A percentile compares a stretch with the other conserved stretches of the same genome.
phyloP scores from a whole-genome alignment of 1,284 basidiomycete species.

The Naganishia sp. region DNA sequence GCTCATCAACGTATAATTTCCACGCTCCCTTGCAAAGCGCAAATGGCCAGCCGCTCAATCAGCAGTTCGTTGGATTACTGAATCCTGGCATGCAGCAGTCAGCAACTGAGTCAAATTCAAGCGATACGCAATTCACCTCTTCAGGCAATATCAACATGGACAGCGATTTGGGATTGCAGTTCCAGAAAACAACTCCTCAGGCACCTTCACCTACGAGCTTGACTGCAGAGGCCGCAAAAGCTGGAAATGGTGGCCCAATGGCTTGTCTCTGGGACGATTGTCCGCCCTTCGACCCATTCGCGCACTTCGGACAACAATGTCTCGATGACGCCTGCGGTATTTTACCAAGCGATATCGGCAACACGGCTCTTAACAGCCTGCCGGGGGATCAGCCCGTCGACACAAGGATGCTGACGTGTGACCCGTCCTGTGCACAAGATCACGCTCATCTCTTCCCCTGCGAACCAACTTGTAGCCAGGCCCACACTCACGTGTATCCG shows the following conservation, averaged over 20 bases:
- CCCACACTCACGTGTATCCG: slow-evolving; percentile 16
- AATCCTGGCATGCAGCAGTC: too few relatives aligned
- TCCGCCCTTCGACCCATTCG: slow-evolving; percentile 41
- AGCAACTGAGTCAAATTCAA: too few relatives aligned
- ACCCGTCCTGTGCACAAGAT: slow-evolving; percentile 12
- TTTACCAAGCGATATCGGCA: background rate
- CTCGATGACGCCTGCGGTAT: slow-evolving; percentile 16
- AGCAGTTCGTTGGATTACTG: too few relatives aligned
- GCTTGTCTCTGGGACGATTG: slow-evolving; percentile 56
- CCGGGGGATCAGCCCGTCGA: background rate
- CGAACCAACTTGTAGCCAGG: slow-evolving; percentile 48
- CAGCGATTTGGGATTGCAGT: background rate
- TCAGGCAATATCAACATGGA: too few relatives aligned
- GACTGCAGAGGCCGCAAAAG: too few relatives aligned
- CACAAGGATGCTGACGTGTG: slow-evolving; percentile 18
- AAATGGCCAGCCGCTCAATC: too few relatives aligned
- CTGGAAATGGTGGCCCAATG: slow-evolving; percentile 33
- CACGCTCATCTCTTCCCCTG: slow-evolving; percentile 37
- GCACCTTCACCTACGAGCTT: background rate
- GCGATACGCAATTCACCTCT: background rate
- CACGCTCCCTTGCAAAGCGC: too few relatives aligned
- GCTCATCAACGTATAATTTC: too few relatives aligned
- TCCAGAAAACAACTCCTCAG: too few relatives aligned
- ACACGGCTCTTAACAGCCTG: background rate
- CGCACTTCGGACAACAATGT: slow-evolving; percentile 33